Evolutionary conservation across 495 filamentous ascomycete genomes (phyloP).

Genomic region (Penicillium argentinense): DNA sequence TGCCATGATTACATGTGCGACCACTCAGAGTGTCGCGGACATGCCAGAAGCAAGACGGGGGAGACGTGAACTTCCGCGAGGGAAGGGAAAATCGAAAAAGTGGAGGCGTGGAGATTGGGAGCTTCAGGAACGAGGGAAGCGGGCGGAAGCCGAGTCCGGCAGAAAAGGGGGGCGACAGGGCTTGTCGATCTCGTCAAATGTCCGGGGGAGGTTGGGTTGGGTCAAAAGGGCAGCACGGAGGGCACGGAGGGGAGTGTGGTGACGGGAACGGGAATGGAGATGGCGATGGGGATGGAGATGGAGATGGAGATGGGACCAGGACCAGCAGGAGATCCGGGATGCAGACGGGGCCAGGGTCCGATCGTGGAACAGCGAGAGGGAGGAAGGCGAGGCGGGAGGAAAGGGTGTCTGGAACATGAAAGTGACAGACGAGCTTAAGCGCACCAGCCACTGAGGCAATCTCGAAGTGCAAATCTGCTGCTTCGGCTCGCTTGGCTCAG

Average conservation of each 20-base stretch:
- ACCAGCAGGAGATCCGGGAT: too few species aligned
- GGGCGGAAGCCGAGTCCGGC: slow-evolving; percentile 3
- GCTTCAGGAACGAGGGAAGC: slow-evolving; percentile 5
- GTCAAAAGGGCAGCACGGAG: slow-evolving; percentile 1
- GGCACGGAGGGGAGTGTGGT: slow-evolving; percentile 1
- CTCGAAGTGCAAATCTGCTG: not conserved
- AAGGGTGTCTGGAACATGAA: slow-evolving; percentile 11
- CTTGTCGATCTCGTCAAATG: too few species aligned
- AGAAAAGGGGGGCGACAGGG: slow-evolving; percentile 3
- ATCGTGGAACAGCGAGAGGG: slow-evolving; percentile 15
- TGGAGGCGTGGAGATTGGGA: slow-evolving; percentile 15
- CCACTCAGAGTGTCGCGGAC: slow-evolving; percentile 37
- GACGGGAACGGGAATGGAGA: slow-evolving; percentile 1
- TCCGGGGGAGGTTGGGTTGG: slow-evolving; percentile 1
- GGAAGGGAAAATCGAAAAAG: slow-evolving; percentile 28
- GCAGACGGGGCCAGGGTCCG: too few species aligned
- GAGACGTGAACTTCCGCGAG: slow-evolving; percentile 12
- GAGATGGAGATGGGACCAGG: not conserved
- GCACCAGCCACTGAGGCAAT: slow-evolving; percentile 17
- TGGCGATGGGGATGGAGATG: slow-evolving; percentile 8
- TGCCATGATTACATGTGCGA: slow-evolving; percentile 52
- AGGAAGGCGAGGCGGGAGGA: slow-evolving; percentile 11
- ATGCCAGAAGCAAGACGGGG: slow-evolving; percentile 35
- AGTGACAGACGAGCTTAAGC: slow-evolving; percentile 17
- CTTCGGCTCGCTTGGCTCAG: not conserved